phyloP scores from a whole-genome alignment of 1,139 yeast species.

The Meyerozyma athensensis region DNA sequence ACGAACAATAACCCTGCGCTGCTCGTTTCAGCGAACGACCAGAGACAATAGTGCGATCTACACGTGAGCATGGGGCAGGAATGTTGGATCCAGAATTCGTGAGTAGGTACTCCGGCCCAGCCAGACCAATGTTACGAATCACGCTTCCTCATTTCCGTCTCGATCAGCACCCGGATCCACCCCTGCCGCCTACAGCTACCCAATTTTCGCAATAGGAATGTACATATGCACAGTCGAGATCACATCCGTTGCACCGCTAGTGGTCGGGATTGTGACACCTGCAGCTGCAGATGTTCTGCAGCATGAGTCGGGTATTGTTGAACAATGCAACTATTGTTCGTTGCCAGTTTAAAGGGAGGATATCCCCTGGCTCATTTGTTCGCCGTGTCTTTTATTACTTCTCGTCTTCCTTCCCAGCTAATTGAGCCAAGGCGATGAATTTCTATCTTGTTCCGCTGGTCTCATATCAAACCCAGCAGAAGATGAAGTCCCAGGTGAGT shows the following conservation, averaged over 20 bases:
- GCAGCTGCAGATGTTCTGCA: neutral
- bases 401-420: neutral
- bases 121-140: too few species aligned
- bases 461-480: constrained; percentile 31
- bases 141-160: too few species aligned
- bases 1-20: neutral
- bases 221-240: constrained; percentile 1
- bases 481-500: constrained; percentile 16
- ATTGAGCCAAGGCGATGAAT: too few species aligned
- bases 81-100: too few species aligned
- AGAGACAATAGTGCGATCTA: neutral
- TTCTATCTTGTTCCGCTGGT: constrained; percentile 29
- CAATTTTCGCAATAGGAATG: neutral
- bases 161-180: too few species aligned
- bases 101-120: too few species aligned
- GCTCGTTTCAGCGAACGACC: neutral
- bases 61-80: too few species aligned
- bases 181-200: too few species aligned
- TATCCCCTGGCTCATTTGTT: neutral
- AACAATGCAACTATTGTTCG: too few species aligned
- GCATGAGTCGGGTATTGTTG: neutral
- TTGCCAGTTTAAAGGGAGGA: neutral
- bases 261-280: neutral
- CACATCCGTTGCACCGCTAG: neutral
- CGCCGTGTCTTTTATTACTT: neutral